Base-by-base conservation (phyloP, 2,329 filamentous ascomycete genomes). In the Leptographium radiaticola region DNA sequence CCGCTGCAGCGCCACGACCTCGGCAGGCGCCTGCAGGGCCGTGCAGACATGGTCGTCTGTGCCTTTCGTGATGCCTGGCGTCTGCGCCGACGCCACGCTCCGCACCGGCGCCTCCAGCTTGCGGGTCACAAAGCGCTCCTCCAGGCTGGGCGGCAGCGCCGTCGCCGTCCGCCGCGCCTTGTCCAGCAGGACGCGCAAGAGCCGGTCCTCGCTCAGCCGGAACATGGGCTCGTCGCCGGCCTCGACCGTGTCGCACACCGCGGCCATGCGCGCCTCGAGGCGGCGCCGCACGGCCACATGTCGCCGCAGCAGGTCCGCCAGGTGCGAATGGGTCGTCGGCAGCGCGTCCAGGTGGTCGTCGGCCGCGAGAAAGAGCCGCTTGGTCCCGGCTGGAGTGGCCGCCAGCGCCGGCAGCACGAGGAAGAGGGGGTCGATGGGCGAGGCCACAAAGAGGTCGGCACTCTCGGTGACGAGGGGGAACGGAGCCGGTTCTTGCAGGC, bases 141-240 rank as follows among this genome's bases (percentile, higher is more conserved):
- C 91, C 75, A 98, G 78, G 61, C 85, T 95, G 8, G 73, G 70
- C 2, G 93, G 89, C 11, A 97, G 70, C 0, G 82, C 80, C 6
- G 38, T 34, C 1, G 69, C 71, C 75, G 94, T 85, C 6, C 74
- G 74, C 57, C 75, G 74, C 6, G 89, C 89, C 67, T 96, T 97
- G 18, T 68, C 63, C 8, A 90, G 58, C 1, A 97, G 63, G 53
- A 84, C 75, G 2, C 67, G 63, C 8, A 85, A 63, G 1, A 96
- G 75, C 64, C 89, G 95, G 13, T 74, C 70, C 62, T 86, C 77
- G 61, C 76, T 93, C 30, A 95, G 70, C 13, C 89, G 81, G 67
- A 86, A 95, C 87, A 96, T 89, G 53, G 71, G 80, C 66, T 96
- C 89, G 56, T 87, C 87, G 15, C 86, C 87, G 1, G 86, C 87